Percentiles rank a stretch among this genome's conserved stretches.
Conservation (phyloP, 768 basidiomycete genomes). For the Boletus rufocinnamomeus region DNA sequence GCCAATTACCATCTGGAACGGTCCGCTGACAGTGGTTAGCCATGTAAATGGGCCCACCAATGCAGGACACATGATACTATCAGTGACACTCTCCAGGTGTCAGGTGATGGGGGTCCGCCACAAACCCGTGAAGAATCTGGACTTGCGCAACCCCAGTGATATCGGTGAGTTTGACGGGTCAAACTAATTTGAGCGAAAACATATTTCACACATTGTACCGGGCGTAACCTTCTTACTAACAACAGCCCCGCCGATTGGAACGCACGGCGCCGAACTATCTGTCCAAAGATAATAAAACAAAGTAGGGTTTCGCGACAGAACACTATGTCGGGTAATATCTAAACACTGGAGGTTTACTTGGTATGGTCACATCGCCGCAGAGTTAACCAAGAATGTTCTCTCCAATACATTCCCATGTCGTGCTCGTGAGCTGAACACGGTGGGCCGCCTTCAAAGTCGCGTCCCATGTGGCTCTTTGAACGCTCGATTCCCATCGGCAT, state of each 20-base stretch:
- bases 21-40: background rate
- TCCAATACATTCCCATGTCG: background rate
- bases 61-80: slow-evolving; percentile 5
- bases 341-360: background rate
- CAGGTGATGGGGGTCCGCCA: slow-evolving; percentile 2
- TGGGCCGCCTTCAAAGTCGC: slow-evolving; percentile 1
- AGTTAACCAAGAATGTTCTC: background rate
- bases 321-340: background rate
- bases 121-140: background rate
- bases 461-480: slow-evolving; percentile 7
- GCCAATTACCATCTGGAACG: background rate
- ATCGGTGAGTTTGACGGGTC: background rate
- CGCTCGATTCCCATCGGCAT: slow-evolving; percentile 9
- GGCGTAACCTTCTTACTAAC: background rate
- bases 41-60: slow-evolving; percentile 4
- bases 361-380: slow-evolving; percentile 2
- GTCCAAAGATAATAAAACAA: background rate
- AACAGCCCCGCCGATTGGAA: background rate
- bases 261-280: background rate
- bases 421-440: background rate
- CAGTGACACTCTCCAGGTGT: background rate
- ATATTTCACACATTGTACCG: background rate
- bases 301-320: background rate
- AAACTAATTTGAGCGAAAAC: background rate
- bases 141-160: background rate